These are phyloP conservation scores for Stenocarpella maydis DNA, from an alignment of 2,329 filamentous ascomycete genomes.

Conservation along the genomic window DNA sequence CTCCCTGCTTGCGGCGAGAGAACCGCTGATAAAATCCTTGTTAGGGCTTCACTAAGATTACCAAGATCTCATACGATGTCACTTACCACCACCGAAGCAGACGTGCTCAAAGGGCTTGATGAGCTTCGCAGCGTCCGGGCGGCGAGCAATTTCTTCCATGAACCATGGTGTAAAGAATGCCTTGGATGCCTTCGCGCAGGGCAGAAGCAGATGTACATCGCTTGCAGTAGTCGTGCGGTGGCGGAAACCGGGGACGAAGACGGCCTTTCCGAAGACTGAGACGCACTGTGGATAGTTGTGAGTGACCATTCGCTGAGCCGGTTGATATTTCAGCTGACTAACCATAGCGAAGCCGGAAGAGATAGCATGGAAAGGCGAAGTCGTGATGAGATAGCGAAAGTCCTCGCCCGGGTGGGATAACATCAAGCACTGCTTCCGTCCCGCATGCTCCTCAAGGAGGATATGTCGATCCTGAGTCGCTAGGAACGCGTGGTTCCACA, in stretches of 20 bases:
- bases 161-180: constrained; percentile 38
- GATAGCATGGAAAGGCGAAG: constrained; percentile 37
- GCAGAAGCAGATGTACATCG: constrained; percentile 35
- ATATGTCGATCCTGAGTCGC: constrained; percentile 25
- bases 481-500: constrained; percentile 35
- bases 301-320: neutral
- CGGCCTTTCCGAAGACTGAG: constrained; percentile 36
- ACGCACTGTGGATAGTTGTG: neutral
- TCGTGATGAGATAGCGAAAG: constrained; percentile 34
- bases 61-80: neutral
- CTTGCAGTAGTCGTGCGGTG: constrained; percentile 31
- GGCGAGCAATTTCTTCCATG: constrained; percentile 38
- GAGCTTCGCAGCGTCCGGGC: constrained; percentile 35
- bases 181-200: constrained; percentile 30
- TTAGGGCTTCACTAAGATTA: neutral
- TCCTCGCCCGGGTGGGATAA: constrained; percentile 31
- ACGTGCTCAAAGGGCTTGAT: constrained; percentile 36
- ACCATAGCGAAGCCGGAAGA: constrained; percentile 34
- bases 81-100: constrained; percentile 39
- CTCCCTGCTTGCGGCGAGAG: constrained; percentile 33
- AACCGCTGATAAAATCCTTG: constrained; percentile 27
- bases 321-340: neutral
- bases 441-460: constrained; percentile 34
- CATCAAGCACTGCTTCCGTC: constrained; percentile 31
- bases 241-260: constrained; percentile 37